Conservation (phyloP, 148 eudicot genomes). For the Chenopodium suecicum region DNA sequence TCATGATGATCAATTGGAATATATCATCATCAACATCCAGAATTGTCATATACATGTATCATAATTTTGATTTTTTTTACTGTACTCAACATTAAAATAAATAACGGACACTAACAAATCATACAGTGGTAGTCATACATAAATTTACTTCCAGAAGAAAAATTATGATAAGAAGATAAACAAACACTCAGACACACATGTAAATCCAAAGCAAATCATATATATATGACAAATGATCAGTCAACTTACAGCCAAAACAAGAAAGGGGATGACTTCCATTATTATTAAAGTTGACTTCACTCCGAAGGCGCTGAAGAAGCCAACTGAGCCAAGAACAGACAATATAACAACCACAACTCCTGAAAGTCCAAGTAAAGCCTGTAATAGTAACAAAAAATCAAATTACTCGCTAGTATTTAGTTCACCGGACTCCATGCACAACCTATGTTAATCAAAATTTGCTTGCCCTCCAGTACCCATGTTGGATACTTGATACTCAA, state of each 20-base stretch:
- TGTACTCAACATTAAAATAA: background rate
- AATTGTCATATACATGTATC: background rate
- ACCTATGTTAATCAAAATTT: background rate
- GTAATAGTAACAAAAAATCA: slow-evolving; percentile 18
- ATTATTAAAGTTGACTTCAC: slow-evolving; percentile 66
- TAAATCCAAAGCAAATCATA: slow-evolving; percentile 2
- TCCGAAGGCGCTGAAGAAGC: slow-evolving; percentile 61
- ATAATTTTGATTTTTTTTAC: background rate
- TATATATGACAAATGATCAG: background rate
- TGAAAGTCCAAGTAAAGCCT: slow-evolving; percentile 69
- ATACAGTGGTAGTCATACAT: background rate
- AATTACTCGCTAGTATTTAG: background rate
- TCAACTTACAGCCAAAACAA: slow-evolving; percentile 63
- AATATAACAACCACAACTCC: slow-evolving; percentile 59
- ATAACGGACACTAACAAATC: background rate
- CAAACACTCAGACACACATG: background rate
- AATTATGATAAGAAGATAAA: background rate
- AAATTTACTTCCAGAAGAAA: background rate
- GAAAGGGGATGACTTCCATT: slow-evolving; percentile 70
- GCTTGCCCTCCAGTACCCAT: background rate
- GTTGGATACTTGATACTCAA: background rate
- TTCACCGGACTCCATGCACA: background rate
- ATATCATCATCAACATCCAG: background rate
- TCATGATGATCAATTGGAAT: background rate
- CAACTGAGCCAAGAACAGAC: slow-evolving; percentile 67